These are phyloP conservation scores for Neofusicoccum kwambonambiense DNA, from an alignment of 2,329 filamentous ascomycete genomes.

Conservation along the genomic window DNA sequence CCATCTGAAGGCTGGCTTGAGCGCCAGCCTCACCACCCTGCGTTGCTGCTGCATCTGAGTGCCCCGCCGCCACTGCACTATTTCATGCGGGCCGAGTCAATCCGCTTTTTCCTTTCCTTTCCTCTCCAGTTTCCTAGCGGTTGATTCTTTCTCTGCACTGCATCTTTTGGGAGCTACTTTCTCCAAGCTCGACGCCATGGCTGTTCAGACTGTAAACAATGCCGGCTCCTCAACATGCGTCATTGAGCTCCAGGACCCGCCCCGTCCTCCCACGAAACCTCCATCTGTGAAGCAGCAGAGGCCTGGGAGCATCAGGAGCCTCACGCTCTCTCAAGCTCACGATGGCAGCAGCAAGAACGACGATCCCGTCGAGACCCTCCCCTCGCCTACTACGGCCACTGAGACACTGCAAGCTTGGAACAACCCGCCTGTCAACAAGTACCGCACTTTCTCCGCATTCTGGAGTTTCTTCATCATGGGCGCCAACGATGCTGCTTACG, in stretches of 20 bases:
- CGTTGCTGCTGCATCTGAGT: neutral
- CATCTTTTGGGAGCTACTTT: neutral
- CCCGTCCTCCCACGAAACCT: neutral
- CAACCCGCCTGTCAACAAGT: constrained; percentile 57
- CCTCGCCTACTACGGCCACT: constrained; percentile 44
- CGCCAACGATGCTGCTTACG: constrained; percentile 66
- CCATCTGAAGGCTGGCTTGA: neutral
- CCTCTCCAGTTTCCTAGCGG: too few species aligned
- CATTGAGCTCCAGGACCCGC: constrained; percentile 30
- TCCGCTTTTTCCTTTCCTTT: neutral
- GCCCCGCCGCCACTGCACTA: neutral
- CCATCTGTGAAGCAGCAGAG: constrained; percentile 22
- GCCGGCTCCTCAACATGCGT: constrained; percentile 36
- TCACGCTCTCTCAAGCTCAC: neutral
- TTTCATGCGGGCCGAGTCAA: neutral
- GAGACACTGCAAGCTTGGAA: constrained; percentile 61
- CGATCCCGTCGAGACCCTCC: constrained; percentile 41
- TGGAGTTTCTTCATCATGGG: constrained; percentile 65
- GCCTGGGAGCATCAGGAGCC: constrained; percentile 18
- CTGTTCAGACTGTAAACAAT: constrained; percentile 26
- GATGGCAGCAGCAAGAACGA: constrained; percentile 18
- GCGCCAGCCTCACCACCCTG: too few species aligned
- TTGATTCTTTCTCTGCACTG: neutral
- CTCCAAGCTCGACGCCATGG: neutral
- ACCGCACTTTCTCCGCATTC: constrained; percentile 58